A percentile compares a stretch with the other conserved stretches of the same genome.
Conservation (phyloP, 768 basidiomycete genomes). For the Pluteus cervinus region DNA sequence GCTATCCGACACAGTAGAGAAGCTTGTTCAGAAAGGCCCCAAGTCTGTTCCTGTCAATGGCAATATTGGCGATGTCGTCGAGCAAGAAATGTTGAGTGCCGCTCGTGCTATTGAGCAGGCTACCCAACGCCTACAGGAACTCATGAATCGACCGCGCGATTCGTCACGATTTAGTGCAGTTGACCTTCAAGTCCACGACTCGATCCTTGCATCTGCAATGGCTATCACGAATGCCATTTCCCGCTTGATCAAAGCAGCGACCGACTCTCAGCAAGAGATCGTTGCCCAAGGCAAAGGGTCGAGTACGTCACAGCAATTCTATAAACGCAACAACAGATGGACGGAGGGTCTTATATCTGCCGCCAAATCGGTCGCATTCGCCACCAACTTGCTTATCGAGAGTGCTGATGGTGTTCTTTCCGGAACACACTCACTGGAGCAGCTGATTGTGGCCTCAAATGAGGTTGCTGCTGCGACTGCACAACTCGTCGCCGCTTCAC, state of each 20-base stretch:
- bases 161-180: conserved; percentile 82
- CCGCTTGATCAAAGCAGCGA: conserved; percentile 92
- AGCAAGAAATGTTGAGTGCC: conserved; percentile 92
- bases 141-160: conserved; percentile 90
- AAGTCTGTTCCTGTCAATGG: conserved; percentile 78
- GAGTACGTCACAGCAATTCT: conserved; percentile 91
- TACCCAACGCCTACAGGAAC: conserved; percentile 81
- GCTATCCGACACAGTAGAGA: conserved; percentile 84
- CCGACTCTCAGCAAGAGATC: conserved; percentile 97
- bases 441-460: conserved; percentile 99
- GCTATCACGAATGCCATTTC: conserved; percentile 95
- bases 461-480: conserved; percentile 97
- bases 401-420: conserved; percentile 96
- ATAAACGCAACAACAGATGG: conserved; percentile 99
- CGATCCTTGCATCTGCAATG: conserved; percentile 89
- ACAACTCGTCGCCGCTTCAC: conserved; percentile 95
- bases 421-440: conserved; percentile 94
- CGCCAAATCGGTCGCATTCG: conserved; percentile 95
- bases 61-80: conserved; percentile 93
- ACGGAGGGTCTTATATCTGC: conserved; percentile 98
- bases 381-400: conserved; percentile 93
- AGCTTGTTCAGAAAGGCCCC: conserved; percentile 76
- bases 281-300: conserved; percentile 93
- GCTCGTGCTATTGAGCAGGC: conserved; percentile 92
- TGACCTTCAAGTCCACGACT: conserved; percentile 96